phyloP scores from a whole-genome alignment of 1,139 yeast species.

The Diutina siamensis region DNA sequence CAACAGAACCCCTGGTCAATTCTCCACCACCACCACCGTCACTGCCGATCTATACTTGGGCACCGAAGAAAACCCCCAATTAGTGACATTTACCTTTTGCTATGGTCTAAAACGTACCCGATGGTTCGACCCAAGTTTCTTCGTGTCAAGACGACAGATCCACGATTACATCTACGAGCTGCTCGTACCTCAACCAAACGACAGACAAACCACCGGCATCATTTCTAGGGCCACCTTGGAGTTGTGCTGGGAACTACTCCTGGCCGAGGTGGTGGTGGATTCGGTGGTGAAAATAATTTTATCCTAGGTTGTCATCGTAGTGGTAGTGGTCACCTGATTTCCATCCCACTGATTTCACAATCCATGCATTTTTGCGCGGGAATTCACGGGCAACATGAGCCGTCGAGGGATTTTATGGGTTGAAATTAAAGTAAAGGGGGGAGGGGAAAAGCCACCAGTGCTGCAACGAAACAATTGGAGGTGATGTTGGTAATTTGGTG shows the following conservation, averaged over 20 bases:
- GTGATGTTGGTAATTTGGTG: no score
- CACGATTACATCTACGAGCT: background rate
- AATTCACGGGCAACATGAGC: background rate
- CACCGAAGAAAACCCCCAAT: background rate
- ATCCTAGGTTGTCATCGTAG: no score
- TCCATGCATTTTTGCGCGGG: background rate
- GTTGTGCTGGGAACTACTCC: background rate
- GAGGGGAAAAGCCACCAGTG: no score
- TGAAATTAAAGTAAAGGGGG: no score
- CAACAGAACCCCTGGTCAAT: background rate
- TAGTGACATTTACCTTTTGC: background rate
- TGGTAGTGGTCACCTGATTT: no score
- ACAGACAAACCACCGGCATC: no score
- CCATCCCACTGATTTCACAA: no score
- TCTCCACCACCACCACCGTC: background rate
- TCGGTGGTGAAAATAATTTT: no score
- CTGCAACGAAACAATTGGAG: no score
- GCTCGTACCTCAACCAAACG: background rate
- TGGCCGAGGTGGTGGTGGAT: background rate
- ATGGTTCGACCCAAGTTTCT: background rate
- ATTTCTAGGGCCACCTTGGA: background rate
- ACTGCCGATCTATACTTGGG: background rate
- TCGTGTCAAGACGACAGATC: background rate
- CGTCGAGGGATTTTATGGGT: background rate
- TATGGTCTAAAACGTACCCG: background rate